Conservation (phyloP, 768 basidiomycete genomes). For the Auricularia sp. region DNA sequence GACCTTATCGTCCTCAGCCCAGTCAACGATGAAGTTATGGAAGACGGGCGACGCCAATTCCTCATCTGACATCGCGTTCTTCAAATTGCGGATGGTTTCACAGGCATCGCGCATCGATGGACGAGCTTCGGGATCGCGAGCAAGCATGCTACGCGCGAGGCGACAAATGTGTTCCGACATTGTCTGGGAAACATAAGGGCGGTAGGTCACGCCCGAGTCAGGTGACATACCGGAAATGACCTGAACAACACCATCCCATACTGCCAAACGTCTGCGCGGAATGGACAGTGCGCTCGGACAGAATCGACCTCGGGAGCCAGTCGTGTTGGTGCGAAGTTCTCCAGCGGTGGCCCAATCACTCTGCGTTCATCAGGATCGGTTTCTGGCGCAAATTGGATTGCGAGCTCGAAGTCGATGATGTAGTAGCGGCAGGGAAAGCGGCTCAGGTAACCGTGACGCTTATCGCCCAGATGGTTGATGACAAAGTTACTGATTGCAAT, state of each 20-base stretch:
- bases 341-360: neutral
- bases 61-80: no score
- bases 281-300: neutral
- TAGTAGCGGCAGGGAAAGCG: neutral
- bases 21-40: no score
- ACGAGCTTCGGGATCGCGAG: no score
- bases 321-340: neutral
- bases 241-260: neutral
- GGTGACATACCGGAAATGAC: neutral
- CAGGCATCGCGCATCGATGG: no score
- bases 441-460: neutral
- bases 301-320: neutral
- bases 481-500: neutral
- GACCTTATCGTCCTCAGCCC: no score
- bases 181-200: no score
- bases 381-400: neutral
- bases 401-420: neutral
- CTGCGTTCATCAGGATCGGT: neutral
- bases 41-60: no score
- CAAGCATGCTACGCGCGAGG: no score
- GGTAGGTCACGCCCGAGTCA: no score
- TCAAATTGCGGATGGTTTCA: no score
- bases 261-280: neutral
- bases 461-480: neutral
- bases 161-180: no score